phyloP scores from a whole-genome alignment of 352 stramenopile species.

The Synura sp. region DNA sequence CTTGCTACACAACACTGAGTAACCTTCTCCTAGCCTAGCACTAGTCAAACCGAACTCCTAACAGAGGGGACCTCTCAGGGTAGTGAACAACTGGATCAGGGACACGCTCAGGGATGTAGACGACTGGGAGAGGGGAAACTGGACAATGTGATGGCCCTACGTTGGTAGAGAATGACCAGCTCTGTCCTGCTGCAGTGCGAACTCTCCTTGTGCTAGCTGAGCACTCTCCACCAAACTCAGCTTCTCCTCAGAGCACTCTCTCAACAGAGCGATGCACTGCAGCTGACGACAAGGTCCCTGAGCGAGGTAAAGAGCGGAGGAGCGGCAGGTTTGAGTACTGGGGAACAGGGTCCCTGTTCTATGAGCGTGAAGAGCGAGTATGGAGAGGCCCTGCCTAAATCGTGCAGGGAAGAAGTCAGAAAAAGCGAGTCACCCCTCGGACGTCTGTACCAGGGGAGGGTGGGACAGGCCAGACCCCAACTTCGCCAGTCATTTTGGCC shows the following conservation, averaged over 20 bases:
- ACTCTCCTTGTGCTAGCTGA: neutral
- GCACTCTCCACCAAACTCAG: neutral
- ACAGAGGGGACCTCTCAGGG: too few relatives aligned
- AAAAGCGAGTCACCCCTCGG: too few relatives aligned
- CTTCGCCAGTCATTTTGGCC: too few relatives aligned
- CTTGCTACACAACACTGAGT: constrained; percentile 4
- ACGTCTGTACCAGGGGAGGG: too few relatives aligned
- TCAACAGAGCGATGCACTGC: neutral
- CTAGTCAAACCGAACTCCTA: too few relatives aligned
- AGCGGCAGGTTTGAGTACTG: constrained; percentile 23
- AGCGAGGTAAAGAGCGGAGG: neutral
- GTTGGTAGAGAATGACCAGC: neutral
- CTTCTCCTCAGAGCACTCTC: neutral
- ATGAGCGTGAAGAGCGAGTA: constrained; percentile 14
- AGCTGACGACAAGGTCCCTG: neutral
- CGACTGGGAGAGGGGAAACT: neutral
- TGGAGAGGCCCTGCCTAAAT: constrained; percentile 18
- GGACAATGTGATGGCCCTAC: neutral
- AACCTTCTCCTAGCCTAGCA: neutral
- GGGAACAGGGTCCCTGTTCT: constrained; percentile 3
- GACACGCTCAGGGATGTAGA: too few relatives aligned
- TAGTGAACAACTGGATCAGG: too few relatives aligned
- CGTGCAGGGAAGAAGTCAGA: too few relatives aligned
- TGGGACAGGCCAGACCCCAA: too few relatives aligned
- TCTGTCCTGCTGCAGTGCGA: too few relatives aligned